These are phyloP conservation scores for Thamnidium elegans DNA, from an alignment of 192 early-diverging fungal species.

Conservation along the genomic window DNA sequence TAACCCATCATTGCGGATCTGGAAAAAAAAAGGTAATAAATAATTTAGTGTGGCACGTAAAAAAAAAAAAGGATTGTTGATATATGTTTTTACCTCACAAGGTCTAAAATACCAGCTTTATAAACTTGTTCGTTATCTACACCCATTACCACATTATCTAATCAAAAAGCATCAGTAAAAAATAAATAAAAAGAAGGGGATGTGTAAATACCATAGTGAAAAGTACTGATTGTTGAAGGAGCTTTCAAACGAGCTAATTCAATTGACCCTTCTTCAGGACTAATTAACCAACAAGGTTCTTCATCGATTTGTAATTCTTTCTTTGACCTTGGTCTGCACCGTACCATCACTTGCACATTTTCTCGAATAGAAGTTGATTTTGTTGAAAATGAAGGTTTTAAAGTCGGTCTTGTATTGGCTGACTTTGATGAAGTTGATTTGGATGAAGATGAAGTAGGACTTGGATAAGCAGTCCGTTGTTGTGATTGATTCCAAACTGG, in stretches of 20 bases:
- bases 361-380: conserved; percentile 18
- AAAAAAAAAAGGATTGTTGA: background rate
- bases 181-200: background rate
- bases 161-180: background rate
- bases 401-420: background rate
- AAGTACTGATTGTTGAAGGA: background rate
- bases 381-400: conserved; percentile 9
- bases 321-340: conserved; percentile 65
- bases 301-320: conserved; percentile 49
- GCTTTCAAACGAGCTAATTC: conserved; percentile 7
- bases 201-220: conserved; percentile 10
- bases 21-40: background rate
- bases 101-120: conserved; percentile 33
- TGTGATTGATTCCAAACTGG: conserved; percentile 5
- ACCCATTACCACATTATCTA: conserved; percentile 50
- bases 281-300: conserved; percentile 47
- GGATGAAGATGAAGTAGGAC: background rate
- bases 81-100: conserved; percentile 21
- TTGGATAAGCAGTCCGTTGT: background rate
- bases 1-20: conserved; percentile 81
- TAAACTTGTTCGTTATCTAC: conserved; percentile 57
- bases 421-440: background rate
- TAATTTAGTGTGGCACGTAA: background rate
- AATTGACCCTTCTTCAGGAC: conserved; percentile 24
- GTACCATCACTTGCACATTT: conserved; percentile 68